These are phyloP conservation scores for Saturnispora ahearnii DNA, from an alignment of 805 yeast genomes.

Conservation along the genomic window DNA sequence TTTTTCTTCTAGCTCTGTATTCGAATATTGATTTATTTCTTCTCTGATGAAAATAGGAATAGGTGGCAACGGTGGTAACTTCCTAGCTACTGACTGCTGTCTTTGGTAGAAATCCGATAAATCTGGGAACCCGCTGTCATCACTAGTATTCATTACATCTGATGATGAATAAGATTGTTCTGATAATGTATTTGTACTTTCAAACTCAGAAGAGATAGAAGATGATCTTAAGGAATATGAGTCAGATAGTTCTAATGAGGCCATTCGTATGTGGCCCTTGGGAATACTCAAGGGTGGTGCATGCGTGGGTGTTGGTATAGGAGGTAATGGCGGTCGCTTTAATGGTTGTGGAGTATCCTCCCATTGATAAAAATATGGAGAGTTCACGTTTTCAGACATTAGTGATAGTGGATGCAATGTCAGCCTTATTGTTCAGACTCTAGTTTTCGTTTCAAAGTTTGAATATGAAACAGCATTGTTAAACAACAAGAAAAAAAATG, in stretches of 20 bases:
- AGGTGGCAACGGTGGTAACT: constrained; percentile 4
- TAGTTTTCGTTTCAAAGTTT: too few relatives aligned
- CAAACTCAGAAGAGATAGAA: neutral
- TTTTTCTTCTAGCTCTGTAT: neutral
- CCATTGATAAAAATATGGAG: constrained; percentile 9
- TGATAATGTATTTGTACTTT: neutral
- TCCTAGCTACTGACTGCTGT: neutral
- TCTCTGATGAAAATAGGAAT: neutral
- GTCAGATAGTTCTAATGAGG: constrained; percentile 3
- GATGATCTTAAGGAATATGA: neutral
- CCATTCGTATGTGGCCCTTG: constrained; percentile 1
- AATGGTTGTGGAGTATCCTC: neutral
- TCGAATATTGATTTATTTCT: neutral
- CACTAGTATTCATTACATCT: neutral
- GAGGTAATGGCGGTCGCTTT: constrained; percentile 3
- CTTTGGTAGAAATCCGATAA: neutral
- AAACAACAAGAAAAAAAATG: too few relatives aligned
- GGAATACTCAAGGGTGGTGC: neutral
- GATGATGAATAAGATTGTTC: neutral
- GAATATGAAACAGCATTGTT: too few relatives aligned
- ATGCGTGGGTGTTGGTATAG: neutral
- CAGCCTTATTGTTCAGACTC: neutral
- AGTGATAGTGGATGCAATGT: neutral
- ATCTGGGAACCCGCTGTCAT: neutral
- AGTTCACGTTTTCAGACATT: constrained; percentile 1